Evolutionary conservation across 2,329 filamentous ascomycete species (phyloP).

Genomic region (Neonectria faginata): DNA sequence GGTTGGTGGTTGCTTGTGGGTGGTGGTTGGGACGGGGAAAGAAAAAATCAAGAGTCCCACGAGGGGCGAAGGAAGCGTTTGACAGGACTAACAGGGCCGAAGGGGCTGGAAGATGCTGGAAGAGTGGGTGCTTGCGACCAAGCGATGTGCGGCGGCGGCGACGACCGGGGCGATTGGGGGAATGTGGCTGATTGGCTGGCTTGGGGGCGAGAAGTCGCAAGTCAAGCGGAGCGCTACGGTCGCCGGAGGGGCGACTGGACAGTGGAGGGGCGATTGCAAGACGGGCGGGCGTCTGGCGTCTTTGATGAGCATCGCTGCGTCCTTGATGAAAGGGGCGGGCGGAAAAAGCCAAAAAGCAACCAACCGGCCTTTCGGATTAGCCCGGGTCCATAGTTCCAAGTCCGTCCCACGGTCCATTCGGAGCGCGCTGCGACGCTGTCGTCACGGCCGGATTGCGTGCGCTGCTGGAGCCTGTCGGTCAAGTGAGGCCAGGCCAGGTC

Average conservation of each 20-base stretch:
- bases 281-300: conserved; percentile 31
- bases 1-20: conserved; percentile 39
- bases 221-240: conserved; percentile 9
- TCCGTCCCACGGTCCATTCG: conserved; percentile 39
- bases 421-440: conserved; percentile 42
- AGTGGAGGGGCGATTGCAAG: conserved; percentile 5
- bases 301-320: conserved; percentile 7
- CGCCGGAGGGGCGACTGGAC: not conserved
- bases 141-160: conserved; percentile 19
- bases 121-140: conserved; percentile 38
- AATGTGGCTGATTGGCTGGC: conserved; percentile 33
- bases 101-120: conserved; percentile 37
- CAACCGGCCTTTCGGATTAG: conserved; percentile 41
- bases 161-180: conserved; percentile 38
- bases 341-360: conserved; percentile 38
- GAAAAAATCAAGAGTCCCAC: conserved; percentile 33
- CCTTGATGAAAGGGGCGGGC: conserved; percentile 27
- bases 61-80: conserved; percentile 43
- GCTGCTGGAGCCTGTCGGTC: conserved; percentile 40
- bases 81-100: conserved; percentile 44
- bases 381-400: conserved; percentile 44
- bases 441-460: conserved; percentile 44
- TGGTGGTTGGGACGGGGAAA: conserved; percentile 36
- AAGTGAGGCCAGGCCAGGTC: conserved; percentile 27
- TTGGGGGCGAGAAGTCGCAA: conserved; percentile 30